Evolutionary conservation across 2,329 filamentous ascomycete species (phyloP), one percentile per base, ranked within the genome.

Genomic region (Nothophaeocryptopus gaeumannii): DNA sequence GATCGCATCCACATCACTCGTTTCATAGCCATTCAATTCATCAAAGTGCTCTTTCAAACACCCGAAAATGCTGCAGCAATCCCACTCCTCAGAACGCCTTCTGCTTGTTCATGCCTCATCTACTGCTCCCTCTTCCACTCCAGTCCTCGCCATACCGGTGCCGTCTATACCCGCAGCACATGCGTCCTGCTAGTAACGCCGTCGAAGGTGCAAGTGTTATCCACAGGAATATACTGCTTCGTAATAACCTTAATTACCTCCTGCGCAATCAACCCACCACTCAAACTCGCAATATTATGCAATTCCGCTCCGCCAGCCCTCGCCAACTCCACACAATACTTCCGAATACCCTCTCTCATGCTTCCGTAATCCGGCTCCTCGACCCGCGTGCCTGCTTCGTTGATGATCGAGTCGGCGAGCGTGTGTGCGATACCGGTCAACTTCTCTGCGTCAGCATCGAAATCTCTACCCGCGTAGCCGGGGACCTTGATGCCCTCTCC

Each of bases 201-300:
- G 61, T 85, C 81, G 58, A 83, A 84, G 16, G 84, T 65, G 60
- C 80, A 83, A 0, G 78, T 81, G 53, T 84, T 83, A 64, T 84
- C 80, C 8, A 84, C 72, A 1, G 82, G 82, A 9, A 83, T 73
- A 63, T 85, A 85, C 68, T 85, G 82, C 61, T 78, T 76, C n/a
- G 82, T 85, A 38, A 92, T 81, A 69, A 83, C 79, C 67, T 99
- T 99, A 73, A 99, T 95, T 55, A 92, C 82, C 73, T 99, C 93
- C 71, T 99, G 95, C n/a, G 92, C 89, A 40, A 95, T 86, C 75
- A 99, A 86, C 2, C 93, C 95, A 29, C 93, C 95, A 1, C 85
- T 86, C 48, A 96, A 73, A 20, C 91, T 85, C 30, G 91, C 87
- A 48, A 95, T 88, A 67, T 96, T 97, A 74, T 99, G 93, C 52